Conservation (phyloP, 2,329 filamentous ascomycete species). For the Trichoderma koningiopsis region DNA sequence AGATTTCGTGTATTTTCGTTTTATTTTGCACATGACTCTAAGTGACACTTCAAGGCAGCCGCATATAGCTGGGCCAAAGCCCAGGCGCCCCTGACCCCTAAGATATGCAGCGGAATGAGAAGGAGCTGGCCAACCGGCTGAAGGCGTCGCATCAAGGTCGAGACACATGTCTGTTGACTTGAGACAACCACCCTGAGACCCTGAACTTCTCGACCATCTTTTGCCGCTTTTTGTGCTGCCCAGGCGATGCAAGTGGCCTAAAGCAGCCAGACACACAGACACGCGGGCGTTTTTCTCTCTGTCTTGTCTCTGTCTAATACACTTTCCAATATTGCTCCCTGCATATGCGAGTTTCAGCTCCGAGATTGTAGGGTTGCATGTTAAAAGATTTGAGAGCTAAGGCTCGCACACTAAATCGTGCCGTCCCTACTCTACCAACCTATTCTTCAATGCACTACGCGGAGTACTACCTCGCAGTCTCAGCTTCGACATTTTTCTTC, state of each 20-base stretch:
- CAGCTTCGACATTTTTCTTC: neutral
- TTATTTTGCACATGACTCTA: neutral
- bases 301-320: neutral
- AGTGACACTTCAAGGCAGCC: constrained; percentile 7
- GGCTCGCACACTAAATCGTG: neutral
- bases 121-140: neutral
- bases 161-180: constrained; percentile 9
- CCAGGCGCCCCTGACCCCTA: neutral
- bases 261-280: neutral
- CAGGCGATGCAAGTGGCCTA: neutral
- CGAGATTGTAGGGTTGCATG: neutral
- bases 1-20: neutral
- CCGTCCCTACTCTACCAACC: neutral
- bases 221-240: neutral
- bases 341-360: constrained; percentile 8
- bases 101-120: neutral
- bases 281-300: neutral
- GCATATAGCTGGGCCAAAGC: constrained; percentile 1
- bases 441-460: neutral
- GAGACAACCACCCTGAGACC: neutral
- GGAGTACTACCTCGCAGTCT: neutral
- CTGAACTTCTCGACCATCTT: neutral
- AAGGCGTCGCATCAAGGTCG: neutral
- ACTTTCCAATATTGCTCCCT: neutral
- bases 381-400: neutral